These are phyloP conservation scores for Schizonepeta tenuifolia DNA, from an alignment of 257 asterid species.

Conservation along the genomic window DNA sequence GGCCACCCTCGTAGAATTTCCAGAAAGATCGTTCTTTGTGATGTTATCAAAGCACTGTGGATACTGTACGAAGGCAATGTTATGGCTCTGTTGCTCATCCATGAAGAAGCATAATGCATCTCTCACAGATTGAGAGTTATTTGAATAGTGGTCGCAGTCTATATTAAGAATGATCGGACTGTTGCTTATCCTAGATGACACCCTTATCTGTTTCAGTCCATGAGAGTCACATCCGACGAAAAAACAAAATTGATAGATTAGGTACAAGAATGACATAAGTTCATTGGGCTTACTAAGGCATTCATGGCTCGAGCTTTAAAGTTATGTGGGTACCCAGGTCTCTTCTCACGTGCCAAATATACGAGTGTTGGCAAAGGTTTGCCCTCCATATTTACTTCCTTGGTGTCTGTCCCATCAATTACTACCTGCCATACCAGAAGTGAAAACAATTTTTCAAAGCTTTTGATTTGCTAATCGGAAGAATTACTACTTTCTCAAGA, in stretches of 20 bases:
- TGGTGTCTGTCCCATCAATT: conserved; percentile 1
- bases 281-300: conserved; percentile 27
- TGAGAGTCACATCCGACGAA: too few species aligned
- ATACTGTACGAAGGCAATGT: conserved; percentile 15
- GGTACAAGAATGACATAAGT: too few species aligned
- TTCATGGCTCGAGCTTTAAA: conserved; percentile 31
- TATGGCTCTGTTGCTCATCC: conserved; percentile 22
- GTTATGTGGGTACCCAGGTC: conserved; percentile 15
- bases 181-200: conserved; percentile 23
- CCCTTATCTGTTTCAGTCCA: conserved; percentile 24
- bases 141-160: conserved; percentile 24
- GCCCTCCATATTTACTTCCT: conserved; percentile 8
- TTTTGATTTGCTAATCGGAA: too few species aligned
- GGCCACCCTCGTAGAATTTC: neutral
- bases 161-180: conserved; percentile 16
- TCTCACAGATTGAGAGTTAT: conserved; percentile 16
- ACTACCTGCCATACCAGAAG: neutral
- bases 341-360: conserved; percentile 26
- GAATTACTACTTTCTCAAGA: too few species aligned
- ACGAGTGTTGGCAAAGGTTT: conserved; percentile 22
- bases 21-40: conserved; percentile 14
- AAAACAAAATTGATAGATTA: too few species aligned
- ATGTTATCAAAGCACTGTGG: conserved; percentile 5
- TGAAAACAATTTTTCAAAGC: too few species aligned
- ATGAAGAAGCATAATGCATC: conserved; percentile 28